Evolutionary conservation across 2,329 filamentous ascomycete genomes (phyloP).

Genomic region (Diplodia sapinea): DNA sequence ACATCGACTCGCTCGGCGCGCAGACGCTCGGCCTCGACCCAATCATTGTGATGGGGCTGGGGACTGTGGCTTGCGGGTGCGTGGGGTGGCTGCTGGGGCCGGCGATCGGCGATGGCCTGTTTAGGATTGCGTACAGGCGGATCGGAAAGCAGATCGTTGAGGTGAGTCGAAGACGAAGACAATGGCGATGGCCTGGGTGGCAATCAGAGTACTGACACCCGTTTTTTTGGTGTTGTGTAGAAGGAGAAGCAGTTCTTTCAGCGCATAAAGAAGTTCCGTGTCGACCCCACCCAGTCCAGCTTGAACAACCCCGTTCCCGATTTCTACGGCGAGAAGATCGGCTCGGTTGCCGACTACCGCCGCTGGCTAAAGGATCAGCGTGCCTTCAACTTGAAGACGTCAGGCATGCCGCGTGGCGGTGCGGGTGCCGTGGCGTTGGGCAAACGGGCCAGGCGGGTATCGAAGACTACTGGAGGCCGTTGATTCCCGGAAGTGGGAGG

Average conservation of each 20-base stretch:
- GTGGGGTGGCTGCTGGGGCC: conserved; percentile 31
- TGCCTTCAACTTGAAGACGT: conserved; percentile 86
- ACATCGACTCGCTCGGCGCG: conserved; percentile 69
- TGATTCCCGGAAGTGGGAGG: not conserved
- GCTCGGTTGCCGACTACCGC: conserved; percentile 86
- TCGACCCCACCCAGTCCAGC: conserved; percentile 87
- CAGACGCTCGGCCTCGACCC: conserved; percentile 85
- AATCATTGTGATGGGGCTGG: conserved; percentile 80
- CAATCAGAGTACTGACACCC: not conserved
- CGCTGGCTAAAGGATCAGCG: conserved; percentile 98
- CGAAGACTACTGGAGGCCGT: conserved; percentile 3
- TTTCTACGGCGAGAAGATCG: conserved; percentile 98
- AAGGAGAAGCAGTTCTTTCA: conserved; percentile 96
- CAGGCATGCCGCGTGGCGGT: conserved; percentile 58
- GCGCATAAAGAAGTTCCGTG: conserved; percentile 87
- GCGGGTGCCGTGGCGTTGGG: conserved; percentile 46
- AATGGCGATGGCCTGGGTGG: not conserved
- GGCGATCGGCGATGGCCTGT: conserved; percentile 57
- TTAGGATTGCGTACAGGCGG: conserved; percentile 75
- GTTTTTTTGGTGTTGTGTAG: conserved; percentile 45
- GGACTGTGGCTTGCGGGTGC: conserved; percentile 68
- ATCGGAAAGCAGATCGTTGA: conserved; percentile 73
- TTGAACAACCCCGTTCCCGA: conserved; percentile 93
- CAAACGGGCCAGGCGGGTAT: conserved; percentile 15
- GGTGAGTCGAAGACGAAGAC: conserved; percentile 56